These are phyloP conservation scores for Arabidopsis hybrid DNA, from an alignment of 441 rosid species.

Conservation along the genomic window DNA sequence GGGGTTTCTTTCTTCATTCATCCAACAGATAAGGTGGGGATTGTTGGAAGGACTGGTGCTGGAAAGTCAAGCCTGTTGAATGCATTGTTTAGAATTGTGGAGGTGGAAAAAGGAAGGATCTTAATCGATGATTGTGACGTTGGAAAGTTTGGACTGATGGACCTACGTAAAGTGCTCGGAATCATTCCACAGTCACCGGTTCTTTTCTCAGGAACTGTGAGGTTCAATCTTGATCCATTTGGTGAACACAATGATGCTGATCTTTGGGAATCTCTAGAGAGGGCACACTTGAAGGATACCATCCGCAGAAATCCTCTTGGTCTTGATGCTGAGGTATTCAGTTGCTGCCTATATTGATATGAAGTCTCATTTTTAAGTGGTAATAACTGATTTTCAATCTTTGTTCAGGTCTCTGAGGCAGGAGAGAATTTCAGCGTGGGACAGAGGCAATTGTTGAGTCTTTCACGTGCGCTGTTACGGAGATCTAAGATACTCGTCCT, in stretches of 20 bases:
- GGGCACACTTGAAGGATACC: slow-evolving; percentile 91
- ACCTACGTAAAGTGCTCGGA: slow-evolving; percentile 87
- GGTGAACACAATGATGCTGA: slow-evolving; percentile 92
- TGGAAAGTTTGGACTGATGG: slow-evolving; percentile 82
- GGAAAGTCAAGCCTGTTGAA: slow-evolving; percentile 96
- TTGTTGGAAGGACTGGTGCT: slow-evolving; percentile 97
- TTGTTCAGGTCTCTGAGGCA: slow-evolving; percentile 75
- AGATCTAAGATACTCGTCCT: slow-evolving; percentile 95
- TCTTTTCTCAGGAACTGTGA: slow-evolving; percentile 94
- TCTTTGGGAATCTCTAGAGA: slow-evolving; percentile 95
- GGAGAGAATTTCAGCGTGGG: slow-evolving; percentile 98
- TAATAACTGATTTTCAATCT: neutral
- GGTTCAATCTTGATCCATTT: slow-evolving; percentile 96
- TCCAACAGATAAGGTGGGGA: slow-evolving; percentile 88
- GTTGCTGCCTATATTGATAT: neutral
- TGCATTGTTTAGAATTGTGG: slow-evolving; percentile 90
- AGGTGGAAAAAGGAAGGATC: slow-evolving; percentile 87
- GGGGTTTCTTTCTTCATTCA: slow-evolving; percentile 76
- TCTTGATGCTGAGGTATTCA: slow-evolving; percentile 79
- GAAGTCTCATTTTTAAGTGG: neutral
- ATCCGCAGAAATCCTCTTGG: slow-evolving; percentile 81
- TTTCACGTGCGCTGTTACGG: slow-evolving; percentile 88
- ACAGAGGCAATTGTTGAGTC: slow-evolving; percentile 92
- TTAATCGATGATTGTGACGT: slow-evolving; percentile 79
- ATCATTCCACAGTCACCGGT: slow-evolving; percentile 95